Conservation (phyloP, 371 early-diverging fungal species). For the Mucor lusitanicus region DNA sequence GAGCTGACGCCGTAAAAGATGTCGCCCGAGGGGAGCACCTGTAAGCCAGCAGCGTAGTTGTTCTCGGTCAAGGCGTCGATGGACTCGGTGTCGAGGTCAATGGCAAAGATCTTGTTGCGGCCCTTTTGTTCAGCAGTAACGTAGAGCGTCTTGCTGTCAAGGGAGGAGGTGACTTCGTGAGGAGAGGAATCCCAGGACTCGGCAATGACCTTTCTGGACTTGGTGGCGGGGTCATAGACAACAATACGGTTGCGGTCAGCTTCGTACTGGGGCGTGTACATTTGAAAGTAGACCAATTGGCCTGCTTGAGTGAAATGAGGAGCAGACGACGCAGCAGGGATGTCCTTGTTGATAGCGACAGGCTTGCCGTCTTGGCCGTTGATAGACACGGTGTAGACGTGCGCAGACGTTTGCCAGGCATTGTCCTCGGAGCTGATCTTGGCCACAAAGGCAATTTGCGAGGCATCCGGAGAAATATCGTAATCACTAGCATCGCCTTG, state of each 20-base stretch:
- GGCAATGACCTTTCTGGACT: constrained; percentile 39
- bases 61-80: constrained; percentile 54
- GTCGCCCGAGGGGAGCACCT: constrained; percentile 38
- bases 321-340: constrained; percentile 62
- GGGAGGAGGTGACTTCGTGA: constrained; percentile 55
- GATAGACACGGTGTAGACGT: constrained; percentile 69
- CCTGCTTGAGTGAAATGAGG: constrained; percentile 72
- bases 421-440: constrained; percentile 64
- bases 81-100: constrained; percentile 48
- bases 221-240: constrained; percentile 53
- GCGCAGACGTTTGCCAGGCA: constrained; percentile 80
- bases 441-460: constrained; percentile 70
- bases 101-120: constrained; percentile 54
- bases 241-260: constrained; percentile 76
- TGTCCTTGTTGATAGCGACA: constrained; percentile 55
- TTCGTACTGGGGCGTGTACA: constrained; percentile 73
- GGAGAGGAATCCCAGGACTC: constrained; percentile 71
- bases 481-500: constrained; percentile 63
- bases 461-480: constrained; percentile 67
- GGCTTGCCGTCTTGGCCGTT: constrained; percentile 43
- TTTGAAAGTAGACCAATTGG: constrained; percentile 76
- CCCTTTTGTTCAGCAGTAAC: constrained; percentile 68
- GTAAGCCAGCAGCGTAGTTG: constrained; percentile 49
- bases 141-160: constrained; percentile 50
- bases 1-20: constrained; percentile 47